Conservation (phyloP, 805 yeast genomes). For the Ogataea parapolymorpha region DNA sequence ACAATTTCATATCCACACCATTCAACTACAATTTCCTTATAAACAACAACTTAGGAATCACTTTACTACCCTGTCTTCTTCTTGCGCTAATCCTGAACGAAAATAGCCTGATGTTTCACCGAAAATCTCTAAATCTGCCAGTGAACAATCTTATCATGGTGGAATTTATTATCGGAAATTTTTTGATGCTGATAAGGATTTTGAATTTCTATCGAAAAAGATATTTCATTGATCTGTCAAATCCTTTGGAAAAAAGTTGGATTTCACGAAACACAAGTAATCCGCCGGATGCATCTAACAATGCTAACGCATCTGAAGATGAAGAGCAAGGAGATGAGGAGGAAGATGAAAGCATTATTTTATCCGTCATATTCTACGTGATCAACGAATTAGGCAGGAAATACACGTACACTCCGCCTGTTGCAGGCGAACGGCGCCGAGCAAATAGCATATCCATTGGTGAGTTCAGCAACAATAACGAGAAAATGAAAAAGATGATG, state of each 20-base stretch:
- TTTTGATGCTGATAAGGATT: conserved; percentile 41
- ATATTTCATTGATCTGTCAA: conserved; percentile 23
- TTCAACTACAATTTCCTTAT: conserved; percentile 31
- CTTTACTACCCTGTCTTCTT: conserved; percentile 48
- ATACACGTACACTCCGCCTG: conserved; percentile 5
- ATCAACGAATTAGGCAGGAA: conserved; percentile 28
- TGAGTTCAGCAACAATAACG: conserved; percentile 29
- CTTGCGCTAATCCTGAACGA: conserved; percentile 29
- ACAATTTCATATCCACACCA: conserved; percentile 20
- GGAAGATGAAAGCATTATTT: conserved; percentile 28
- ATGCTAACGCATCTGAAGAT: conserved; percentile 14
- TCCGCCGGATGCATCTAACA: neutral
- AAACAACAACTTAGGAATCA: conserved; percentile 51
- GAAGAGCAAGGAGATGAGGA: conserved; percentile 18
- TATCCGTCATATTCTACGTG: conserved; percentile 28
- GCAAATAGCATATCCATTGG: conserved; percentile 28
- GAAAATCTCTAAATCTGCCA: conserved; percentile 32
- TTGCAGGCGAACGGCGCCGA: conserved; percentile 12
- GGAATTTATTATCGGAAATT: conserved; percentile 44
- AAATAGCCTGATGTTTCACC: conserved; percentile 27
- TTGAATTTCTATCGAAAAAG: conserved; percentile 33
- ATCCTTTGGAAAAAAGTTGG: conserved; percentile 23
- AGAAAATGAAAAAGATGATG: conserved; percentile 20
- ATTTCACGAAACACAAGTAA: neutral
- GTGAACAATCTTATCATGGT: conserved; percentile 34